Evolutionary conservation across 1,139 yeast species (phyloP).

Genomic region (Debaryomyces sp.): DNA sequence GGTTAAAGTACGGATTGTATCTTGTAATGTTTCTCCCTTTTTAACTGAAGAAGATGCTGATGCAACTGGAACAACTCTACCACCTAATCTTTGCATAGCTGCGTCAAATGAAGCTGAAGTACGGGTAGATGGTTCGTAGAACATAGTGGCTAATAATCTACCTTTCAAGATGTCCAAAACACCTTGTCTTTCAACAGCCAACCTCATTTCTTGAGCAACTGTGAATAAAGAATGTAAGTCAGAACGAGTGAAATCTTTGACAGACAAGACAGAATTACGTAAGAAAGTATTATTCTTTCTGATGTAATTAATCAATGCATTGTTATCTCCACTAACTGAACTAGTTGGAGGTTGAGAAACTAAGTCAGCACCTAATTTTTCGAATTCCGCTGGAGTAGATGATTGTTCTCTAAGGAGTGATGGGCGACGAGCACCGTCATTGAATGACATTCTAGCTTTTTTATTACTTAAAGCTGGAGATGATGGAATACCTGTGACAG

Average conservation of each 20-base stretch:
- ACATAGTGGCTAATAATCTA: conserved; percentile 89
- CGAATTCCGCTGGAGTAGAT: conserved; percentile 49
- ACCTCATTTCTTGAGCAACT: conserved; percentile 97
- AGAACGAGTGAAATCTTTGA: conserved; percentile 80
- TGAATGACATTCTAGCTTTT: conserved; percentile 52
- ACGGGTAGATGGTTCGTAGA: conserved; percentile 98
- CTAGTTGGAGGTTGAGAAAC: conserved; percentile 72
- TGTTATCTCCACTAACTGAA: conserved; percentile 70
- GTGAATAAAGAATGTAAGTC: conserved; percentile 92
- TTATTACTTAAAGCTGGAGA: conserved; percentile 45
- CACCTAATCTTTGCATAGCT: conserved; percentile 99
- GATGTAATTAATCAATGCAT: conserved; percentile 73
- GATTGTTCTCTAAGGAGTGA: conserved; percentile 37
- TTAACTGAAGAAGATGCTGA: conserved; percentile 88
- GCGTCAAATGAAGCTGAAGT: conserved; percentile 97
- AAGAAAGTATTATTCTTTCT: conserved; percentile 86
- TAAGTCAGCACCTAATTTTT: conserved; percentile 65
- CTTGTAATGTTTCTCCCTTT: conserved; percentile 98
- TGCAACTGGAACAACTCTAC: conserved; percentile 88
- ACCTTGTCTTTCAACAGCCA: conserved; percentile 96
- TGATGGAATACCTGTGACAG: conserved; percentile 46
- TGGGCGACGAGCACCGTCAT: conserved; percentile 44
- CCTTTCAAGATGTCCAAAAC: conserved; percentile 89
- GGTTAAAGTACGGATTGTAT: conserved; percentile 91
- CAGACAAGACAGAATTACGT: conserved; percentile 85